Base-by-base conservation (phyloP, 768 basidiomycete species). In the Panus rudis region DNA sequence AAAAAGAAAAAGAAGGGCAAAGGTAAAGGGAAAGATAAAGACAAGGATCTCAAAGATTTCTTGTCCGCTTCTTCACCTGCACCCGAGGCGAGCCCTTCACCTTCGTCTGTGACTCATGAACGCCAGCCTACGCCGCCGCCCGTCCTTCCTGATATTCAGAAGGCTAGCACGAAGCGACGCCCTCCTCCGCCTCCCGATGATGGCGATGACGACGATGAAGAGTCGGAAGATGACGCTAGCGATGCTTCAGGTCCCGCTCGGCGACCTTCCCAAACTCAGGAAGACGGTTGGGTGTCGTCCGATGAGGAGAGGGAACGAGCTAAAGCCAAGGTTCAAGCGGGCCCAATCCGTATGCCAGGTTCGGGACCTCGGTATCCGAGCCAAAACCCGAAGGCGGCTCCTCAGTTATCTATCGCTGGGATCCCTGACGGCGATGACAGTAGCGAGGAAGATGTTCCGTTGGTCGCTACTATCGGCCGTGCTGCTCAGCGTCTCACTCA, bases 371-470 rank as follows among this genome's bases (percentile, higher is more conserved):
- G 78, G 42, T 74, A 73, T 51, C 69, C 69, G 12, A 64, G 54
- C 37, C 64, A 50, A 51, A 42, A 27, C 38, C 37, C 33, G 31
- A 20, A 23, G 41, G 3, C 57, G 52, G 39, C 28, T 38, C 22
- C 30, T 46, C 35, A 41, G 34, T n/a, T n/a, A n/a, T n/a, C n/a
- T n/a, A n/a, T n/a, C n/a, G n/a, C n/a, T n/a, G n/a, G n/a, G n/a
- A n/a, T n/a, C n/a, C 25, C 39, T 39, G 35, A 7, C 17, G 55
- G 52, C 14, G 73, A 70, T 39, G 72, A 72, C 16, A 77, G 79
- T 48, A 85, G 84, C 48, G 88, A 88, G 41, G 88, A 91, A 50
- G 88, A 92, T 63, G 51, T 89, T 32, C 90, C 90, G 3, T 68
- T 92, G 7, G 76, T 79, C 20, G 76, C 75, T 2, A 76, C 82